These are phyloP conservation scores for Polytrichum formosum DNA, from an alignment of 225 moss, liverwort and hornwort species.

Conservation along the genomic window DNA sequence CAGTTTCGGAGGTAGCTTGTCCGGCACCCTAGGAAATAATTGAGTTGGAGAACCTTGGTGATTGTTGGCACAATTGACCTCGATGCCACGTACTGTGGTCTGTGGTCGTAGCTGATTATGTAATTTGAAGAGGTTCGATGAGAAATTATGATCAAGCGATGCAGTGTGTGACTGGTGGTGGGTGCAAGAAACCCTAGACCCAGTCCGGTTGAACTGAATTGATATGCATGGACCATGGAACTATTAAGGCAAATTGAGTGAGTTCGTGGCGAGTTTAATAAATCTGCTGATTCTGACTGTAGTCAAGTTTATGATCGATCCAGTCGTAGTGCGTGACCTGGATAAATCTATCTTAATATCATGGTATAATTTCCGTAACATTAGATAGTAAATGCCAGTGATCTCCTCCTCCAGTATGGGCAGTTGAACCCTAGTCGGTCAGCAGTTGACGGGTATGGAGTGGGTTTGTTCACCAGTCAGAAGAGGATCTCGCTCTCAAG, in stretches of 20 bases:
- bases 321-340: too few species aligned
- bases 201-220: neutral
- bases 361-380: too few species aligned
- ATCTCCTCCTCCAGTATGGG: neutral
- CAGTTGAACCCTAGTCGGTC: neutral
- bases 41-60: neutral
- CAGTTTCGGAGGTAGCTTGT: neutral
- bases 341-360: too few species aligned
- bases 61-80: too few species aligned
- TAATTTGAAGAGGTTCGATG: neutral
- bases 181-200: slow-evolving; percentile 6
- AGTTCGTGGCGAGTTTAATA: too few species aligned
- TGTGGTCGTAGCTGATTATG: too few species aligned
- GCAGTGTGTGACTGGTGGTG: neutral
- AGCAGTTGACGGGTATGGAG: neutral
- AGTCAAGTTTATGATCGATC: too few species aligned
- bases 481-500: slow-evolving; percentile 83
- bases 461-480: slow-evolving; percentile 36
- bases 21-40: neutral
- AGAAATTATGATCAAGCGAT: neutral
- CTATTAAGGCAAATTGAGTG: too few species aligned
- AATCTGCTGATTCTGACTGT: too few species aligned
- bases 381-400: too few species aligned
- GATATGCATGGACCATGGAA: neutral
- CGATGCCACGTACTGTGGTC: too few species aligned